Base-by-base conservation (phyloP, 805 yeast genomes). In the Candida krabiensis region DNA sequence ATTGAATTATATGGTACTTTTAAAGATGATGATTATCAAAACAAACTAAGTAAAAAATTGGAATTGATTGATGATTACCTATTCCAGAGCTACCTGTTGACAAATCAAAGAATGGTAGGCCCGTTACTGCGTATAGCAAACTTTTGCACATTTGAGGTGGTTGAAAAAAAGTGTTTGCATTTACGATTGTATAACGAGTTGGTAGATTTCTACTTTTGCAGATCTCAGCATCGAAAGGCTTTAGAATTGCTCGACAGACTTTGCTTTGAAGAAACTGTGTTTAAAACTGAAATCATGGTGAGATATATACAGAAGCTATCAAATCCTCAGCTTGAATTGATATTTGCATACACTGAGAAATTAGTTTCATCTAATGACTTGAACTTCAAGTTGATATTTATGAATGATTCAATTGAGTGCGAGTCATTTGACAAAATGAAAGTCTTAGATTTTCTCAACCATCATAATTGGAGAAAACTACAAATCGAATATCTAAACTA, bases 101-200 rank as follows among this genome's bases (percentile, higher is more conserved):
- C 77, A 21, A 77, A 78, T 38, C 85, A 86, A 0, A 73, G 83
- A 44, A 69, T 91, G 56, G 73, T 91, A 11, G 96, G 91, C 0
- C 93, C 98, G 0, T 73, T 91, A 15, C 69, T 91, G 4, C 69
- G 98, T 33, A 71, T 88, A 2, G 75, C 77, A 19, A 93, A 90
- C 58, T 67, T 70, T 48, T 88, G 97, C 64, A 81, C 83, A 50
- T 71, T 82, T 4, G 65, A 68, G 2, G 69, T 77, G 2, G 95
- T 87, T 2, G 75, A 77, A 33, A 58, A 63, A 9, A 71, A 75
- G 35, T 70, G 88, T 19, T 58, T 70, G 9, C 54, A 63, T 4
- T 64, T 71, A 6, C 63, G 68, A 3, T 72, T 77, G 53, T 75
- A 76, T 49, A 73, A 74, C 22, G 96, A 88, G 50, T 66, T 90